Conservation (phyloP, 768 basidiomycete species). For the Tephrocybe sp. region DNA sequence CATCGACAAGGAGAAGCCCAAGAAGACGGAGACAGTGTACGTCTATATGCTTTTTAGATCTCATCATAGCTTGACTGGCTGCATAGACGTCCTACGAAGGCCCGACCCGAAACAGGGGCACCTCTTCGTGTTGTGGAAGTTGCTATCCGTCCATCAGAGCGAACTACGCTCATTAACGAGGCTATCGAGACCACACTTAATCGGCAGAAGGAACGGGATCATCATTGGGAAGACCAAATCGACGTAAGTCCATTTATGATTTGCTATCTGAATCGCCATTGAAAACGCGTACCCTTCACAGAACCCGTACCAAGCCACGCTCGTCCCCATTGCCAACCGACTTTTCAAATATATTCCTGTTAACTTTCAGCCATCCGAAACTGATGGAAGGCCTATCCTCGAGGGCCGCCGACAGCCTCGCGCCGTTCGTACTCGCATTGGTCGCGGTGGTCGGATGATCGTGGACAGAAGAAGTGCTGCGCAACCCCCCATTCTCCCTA, state of each 20-base stretch:
- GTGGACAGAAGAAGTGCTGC: constrained; percentile 64
- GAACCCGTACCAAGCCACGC: constrained; percentile 71
- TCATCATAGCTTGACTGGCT: not conserved
- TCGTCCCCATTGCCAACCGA: constrained; percentile 56
- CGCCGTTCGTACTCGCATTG: constrained; percentile 71
- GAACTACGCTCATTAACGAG: constrained; percentile 55
- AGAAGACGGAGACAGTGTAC: constrained; percentile 51
- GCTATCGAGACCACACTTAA: constrained; percentile 63
- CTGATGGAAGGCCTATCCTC: constrained; percentile 25
- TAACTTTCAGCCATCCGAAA: constrained; percentile 30
- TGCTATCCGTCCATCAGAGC: constrained; percentile 64
- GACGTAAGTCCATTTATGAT: constrained; percentile 53
- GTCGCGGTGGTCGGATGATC: constrained; percentile 78
- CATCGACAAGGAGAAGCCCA: constrained; percentile 70
- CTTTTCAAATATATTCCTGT: constrained; percentile 65
- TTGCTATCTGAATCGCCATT: too few species aligned
- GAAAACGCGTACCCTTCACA: too few species aligned
- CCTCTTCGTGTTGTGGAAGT: constrained; percentile 45
- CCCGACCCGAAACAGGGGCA: constrained; percentile 47
- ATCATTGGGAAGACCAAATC: constrained; percentile 84
- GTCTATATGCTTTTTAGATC: constrained; percentile 9
- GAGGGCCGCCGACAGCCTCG: constrained; percentile 28
- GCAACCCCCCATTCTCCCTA: constrained; percentile 23
- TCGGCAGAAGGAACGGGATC: constrained; percentile 70
- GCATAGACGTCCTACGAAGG: constrained; percentile 53